These are phyloP conservation scores for Claviceps cyperi DNA, from an alignment of 2,329 filamentous ascomycete genomes.

Conservation along the genomic window DNA sequence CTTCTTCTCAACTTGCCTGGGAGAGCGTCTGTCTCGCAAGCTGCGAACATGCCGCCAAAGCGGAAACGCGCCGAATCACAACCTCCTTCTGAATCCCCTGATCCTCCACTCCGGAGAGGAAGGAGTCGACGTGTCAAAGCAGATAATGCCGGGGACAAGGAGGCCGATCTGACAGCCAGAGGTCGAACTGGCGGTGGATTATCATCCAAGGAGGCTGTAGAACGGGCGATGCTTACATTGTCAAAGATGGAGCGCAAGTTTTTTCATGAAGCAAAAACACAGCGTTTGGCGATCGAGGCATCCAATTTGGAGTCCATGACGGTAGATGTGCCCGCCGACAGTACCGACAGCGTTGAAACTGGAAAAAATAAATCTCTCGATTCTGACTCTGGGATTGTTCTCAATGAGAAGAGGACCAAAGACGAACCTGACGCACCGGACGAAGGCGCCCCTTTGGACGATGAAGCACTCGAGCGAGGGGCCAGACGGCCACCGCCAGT, in stretches of 20 bases:
- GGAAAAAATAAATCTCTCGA: neutral
- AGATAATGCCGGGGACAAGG: neutral
- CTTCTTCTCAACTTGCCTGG: neutral
- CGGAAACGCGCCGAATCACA: conserved; percentile 19
- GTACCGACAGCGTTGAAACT: neutral
- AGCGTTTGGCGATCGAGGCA: conserved; percentile 32
- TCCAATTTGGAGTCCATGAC: conserved; percentile 15
- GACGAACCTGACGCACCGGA: neutral
- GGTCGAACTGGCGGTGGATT: neutral
- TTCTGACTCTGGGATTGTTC: neutral
- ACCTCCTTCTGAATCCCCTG: conserved; percentile 5
- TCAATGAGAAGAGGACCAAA: neutral
- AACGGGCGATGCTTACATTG: conserved; percentile 29
- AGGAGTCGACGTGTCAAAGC: conserved; percentile 9
- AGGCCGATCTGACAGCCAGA: neutral
- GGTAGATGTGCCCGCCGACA: neutral
- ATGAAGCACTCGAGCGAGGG: conserved; percentile 17
- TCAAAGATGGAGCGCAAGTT: conserved; percentile 35
- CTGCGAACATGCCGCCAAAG: conserved; percentile 22
- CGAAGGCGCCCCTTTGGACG: neutral
- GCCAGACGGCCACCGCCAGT: conserved; percentile 54
- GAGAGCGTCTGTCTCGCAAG: neutral
- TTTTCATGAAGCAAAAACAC: conserved; percentile 26
- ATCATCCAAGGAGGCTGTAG: conserved; percentile 15
- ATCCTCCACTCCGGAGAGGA: conserved; percentile 15